Evolutionary conservation across 768 basidiomycete species (phyloP), one percentile per base, ranked within the genome.

Genomic region (Suillus bovinus): DNA sequence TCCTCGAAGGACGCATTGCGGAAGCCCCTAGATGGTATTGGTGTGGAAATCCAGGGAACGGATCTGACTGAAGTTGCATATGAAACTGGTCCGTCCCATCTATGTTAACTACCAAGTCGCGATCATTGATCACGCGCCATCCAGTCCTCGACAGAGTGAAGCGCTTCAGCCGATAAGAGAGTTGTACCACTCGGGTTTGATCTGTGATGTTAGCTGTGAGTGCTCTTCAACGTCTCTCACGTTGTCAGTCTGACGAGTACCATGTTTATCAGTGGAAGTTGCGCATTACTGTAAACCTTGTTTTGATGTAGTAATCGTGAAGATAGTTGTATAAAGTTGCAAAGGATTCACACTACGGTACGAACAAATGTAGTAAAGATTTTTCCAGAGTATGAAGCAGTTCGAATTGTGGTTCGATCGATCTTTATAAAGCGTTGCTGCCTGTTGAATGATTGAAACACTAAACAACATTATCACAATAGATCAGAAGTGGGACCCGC

Each of bases 11-110:
- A 94, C 31, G 88, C 88, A 5, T 77, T 99, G 66, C 84, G 85
- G 69, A 85, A 83, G 59, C 72, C 83, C 36, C 83, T 99, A 33
- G 84, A 84, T 29, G 96, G 95, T 60, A 82, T 97, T 66, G 80
- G 84, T 5, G 72, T 84, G 53, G 94, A 97, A 74, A 82, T 99
- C 60, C 96, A 98, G 75, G 95, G 86, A 61, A 95, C 91, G 49
- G 94, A 94, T 49, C 78, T 62, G 63, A 79, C 78, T 59, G 94
- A 98, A 74, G 82, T 97, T 66, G 81, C 85, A 29, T 79, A 86
- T 69, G 87, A 91, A 38, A 79, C 74, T 57, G 85, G 96, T 96
- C 57, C 66, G 87, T 78, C 17, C 20, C 17, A 13, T 20, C 17
- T 20, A 39, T 56, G 3, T 39, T 13, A 39, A 20, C 22, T 10